A percentile compares a stretch with the other conserved stretches of the same genome.
Conservation (phyloP, 345 rosid species). For the Anastatica hierochuntica region DNA sequence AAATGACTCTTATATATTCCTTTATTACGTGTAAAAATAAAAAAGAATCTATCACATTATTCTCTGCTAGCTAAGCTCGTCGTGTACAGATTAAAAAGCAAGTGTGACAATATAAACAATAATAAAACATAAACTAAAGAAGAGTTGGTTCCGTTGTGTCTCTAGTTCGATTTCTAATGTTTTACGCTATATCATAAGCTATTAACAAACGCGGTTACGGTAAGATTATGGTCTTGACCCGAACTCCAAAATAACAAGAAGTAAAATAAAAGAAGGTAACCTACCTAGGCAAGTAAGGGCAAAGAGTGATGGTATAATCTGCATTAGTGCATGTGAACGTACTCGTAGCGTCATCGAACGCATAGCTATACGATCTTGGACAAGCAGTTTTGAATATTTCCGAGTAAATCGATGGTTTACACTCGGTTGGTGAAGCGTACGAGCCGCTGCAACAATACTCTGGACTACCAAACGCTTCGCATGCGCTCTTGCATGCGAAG, state of each 20-base stretch:
- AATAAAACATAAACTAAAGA: too few species aligned
- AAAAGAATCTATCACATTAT: slow-evolving; percentile 15
- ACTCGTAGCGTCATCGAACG: slow-evolving; percentile 62
- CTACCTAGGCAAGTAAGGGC: slow-evolving; percentile 62
- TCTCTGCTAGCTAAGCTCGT: slow-evolving; percentile 27
- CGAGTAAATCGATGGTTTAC: slow-evolving; percentile 58
- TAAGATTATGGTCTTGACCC: too few species aligned
- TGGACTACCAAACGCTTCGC: slow-evolving; percentile 58
- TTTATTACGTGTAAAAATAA: slow-evolving; percentile 22
- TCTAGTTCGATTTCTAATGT: too few species aligned
- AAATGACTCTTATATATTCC: slow-evolving; percentile 18
- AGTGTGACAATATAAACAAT: not conserved
- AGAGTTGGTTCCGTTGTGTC: too few species aligned
- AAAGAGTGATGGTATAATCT: slow-evolving; percentile 59
- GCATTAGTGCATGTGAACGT: slow-evolving; percentile 65
- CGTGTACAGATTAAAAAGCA: too few species aligned
- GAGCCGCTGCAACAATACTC: slow-evolving; percentile 65
- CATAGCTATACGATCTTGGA: slow-evolving; percentile 68
- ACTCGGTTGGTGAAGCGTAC: slow-evolving; percentile 43
- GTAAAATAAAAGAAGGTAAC: too few species aligned
- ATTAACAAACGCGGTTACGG: too few species aligned
- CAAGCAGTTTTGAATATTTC: slow-evolving; percentile 55
- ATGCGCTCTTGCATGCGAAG: slow-evolving; percentile 61
- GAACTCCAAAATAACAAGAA: too few species aligned
- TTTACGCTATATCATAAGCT: too few species aligned